Conservation (phyloP, 352 stramenopile genomes). For the Achlya hypogyna region DNA sequence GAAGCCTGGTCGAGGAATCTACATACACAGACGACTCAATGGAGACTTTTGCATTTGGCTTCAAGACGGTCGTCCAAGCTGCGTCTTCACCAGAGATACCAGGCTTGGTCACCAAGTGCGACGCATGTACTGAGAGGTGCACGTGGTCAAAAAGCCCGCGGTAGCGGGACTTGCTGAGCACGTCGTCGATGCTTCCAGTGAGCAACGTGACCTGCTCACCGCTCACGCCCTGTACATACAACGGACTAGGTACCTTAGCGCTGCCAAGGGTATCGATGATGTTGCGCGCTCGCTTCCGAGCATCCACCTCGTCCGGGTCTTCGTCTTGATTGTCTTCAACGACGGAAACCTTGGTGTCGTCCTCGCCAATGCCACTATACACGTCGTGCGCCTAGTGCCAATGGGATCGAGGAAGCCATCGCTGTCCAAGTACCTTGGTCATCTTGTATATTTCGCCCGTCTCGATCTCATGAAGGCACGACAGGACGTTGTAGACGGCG, state of each 20-base stretch:
- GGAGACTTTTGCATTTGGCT: conserved; percentile 35
- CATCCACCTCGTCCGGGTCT: conserved; percentile 24
- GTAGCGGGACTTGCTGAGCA: conserved; percentile 62
- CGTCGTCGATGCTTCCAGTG: conserved; percentile 42
- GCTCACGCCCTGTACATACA: background rate
- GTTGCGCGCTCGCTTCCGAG: conserved; percentile 28
- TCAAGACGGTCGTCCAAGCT: conserved; percentile 35
- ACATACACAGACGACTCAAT: conserved; percentile 69
- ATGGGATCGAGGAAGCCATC: conserved; percentile 22
- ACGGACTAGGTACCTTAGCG: conserved; percentile 35
- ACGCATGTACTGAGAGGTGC: conserved; percentile 57
- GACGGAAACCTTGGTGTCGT: conserved; percentile 19
- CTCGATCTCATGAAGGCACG: conserved; percentile 86
- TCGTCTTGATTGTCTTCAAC: conserved; percentile 21
- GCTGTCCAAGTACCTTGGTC: conserved; percentile 43
- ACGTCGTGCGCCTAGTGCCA: conserved; percentile 55
- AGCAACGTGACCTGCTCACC: conserved; percentile 47
- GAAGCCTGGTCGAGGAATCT: too few species aligned
- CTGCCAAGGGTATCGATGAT: conserved; percentile 45
- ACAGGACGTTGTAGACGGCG: conserved; percentile 88
- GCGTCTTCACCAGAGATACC: conserved; percentile 18
- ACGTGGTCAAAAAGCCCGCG: conserved; percentile 46
- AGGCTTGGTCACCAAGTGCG: conserved; percentile 34
- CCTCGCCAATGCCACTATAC: conserved; percentile 70
- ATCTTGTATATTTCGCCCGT: conserved; percentile 80